Evolutionary conservation across 345 rosid genomes (phyloP).

Genomic region (Melaleuca quinquenervia): DNA sequence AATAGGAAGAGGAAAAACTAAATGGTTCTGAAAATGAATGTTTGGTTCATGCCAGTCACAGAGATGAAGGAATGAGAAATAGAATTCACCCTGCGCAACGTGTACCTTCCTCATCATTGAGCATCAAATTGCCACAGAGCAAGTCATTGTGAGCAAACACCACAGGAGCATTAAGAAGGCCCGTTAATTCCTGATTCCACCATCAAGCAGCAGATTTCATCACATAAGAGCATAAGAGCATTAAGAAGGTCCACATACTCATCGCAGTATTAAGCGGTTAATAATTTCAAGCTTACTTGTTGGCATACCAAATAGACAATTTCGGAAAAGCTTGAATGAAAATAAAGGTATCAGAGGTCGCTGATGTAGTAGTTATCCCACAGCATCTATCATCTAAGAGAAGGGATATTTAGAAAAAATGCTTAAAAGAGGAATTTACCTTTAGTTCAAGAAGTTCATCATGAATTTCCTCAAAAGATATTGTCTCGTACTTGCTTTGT

Average conservation of each 20-base stretch:
- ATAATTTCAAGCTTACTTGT: not conserved
- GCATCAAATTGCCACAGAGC: constrained; percentile 90
- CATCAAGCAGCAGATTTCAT: constrained; percentile 14
- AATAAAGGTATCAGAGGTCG: not conserved
- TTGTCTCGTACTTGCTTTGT: constrained; percentile 49
- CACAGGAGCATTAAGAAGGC: constrained; percentile 58
- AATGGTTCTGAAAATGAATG: not conserved
- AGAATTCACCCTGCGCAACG: not conserved
- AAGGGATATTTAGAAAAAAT: not conserved
- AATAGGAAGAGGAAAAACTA: not conserved
- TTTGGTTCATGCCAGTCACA: not conserved
- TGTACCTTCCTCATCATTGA: constrained; percentile 73
- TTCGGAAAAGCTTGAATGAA: not conserved
- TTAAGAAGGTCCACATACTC: too few relatives aligned
- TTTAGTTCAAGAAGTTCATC: constrained; percentile 60
- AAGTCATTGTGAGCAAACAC: constrained; percentile 94
- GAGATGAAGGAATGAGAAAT: not conserved
- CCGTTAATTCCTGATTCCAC: constrained; percentile 75
- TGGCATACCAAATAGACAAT: not conserved
- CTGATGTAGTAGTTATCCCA: not conserved
- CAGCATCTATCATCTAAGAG: not conserved
- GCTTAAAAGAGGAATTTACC: constrained; percentile 25
- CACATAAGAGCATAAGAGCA: not conserved
- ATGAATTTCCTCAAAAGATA: constrained; percentile 59
- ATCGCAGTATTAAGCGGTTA: not conserved